Evolutionary conservation across 164 flowering plant species (phyloP).

Genomic region (Magnolia changhungtana): DNA sequence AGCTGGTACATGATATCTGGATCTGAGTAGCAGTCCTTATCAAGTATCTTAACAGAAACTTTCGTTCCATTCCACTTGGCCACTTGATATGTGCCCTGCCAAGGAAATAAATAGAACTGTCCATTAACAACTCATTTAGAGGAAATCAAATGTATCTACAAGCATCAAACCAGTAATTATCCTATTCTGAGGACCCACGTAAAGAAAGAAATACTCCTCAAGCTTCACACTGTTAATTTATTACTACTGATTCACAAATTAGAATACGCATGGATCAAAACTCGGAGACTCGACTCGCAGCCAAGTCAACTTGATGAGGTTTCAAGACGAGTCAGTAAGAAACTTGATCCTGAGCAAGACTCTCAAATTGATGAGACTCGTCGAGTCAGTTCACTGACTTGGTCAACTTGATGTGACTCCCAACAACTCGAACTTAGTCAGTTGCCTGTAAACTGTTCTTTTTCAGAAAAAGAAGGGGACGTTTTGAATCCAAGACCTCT

Average conservation of each 20-base stretch:
- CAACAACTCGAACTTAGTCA: no score
- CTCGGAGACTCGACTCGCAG: no score
- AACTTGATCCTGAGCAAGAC: no score
- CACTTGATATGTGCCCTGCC: conserved; percentile 87
- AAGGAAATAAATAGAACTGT: conserved; percentile 6
- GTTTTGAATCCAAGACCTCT: no score
- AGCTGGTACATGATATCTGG: conserved; percentile 76
- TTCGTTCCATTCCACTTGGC: conserved; percentile 99
- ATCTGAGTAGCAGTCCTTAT: conserved; percentile 73
- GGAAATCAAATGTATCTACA: neutral
- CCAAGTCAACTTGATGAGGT: no score
- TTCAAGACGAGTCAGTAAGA: no score
- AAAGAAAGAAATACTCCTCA: neutral
- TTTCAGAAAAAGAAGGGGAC: no score
- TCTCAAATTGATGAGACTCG: no score
- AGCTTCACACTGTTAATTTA: neutral
- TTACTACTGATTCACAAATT: neutral
- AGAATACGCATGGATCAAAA: no score
- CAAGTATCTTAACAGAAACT: conserved; percentile 93
- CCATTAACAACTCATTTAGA: neutral
- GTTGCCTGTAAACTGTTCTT: no score
- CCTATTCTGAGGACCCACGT: neutral
- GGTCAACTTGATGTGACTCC: no score
- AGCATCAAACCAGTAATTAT: neutral
- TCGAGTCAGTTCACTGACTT: no score